These are phyloP conservation scores for Chalciporus chontae DNA, from an alignment of 768 basidiomycete species.

Conservation along the genomic window DNA sequence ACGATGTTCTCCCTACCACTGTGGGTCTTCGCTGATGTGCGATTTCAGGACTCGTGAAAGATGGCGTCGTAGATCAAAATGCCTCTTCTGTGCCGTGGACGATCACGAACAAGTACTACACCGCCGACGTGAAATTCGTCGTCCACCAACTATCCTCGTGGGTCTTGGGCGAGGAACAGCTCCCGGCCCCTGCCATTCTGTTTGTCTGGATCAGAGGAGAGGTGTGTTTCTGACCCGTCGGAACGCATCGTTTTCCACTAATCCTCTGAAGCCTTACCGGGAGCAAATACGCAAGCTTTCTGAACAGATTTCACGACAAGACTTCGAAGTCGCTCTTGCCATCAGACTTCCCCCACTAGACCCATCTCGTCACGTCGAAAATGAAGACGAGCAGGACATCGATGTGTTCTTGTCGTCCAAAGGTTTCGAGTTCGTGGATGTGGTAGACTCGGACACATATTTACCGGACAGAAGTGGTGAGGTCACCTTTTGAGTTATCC, in stretches of 20 bases:
- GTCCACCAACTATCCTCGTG: constrained; percentile 45
- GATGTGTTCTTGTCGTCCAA: constrained; percentile 65
- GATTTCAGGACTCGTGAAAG: constrained; percentile 21
- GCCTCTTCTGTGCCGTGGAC: constrained; percentile 57
- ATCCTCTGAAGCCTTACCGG: constrained; percentile 48
- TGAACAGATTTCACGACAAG: constrained; percentile 44
- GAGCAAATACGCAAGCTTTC: constrained; percentile 51
- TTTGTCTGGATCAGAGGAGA: constrained; percentile 69
- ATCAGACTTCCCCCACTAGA: constrained; percentile 44
- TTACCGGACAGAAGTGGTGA: constrained; percentile 17
- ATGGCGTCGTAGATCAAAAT: constrained; percentile 16
- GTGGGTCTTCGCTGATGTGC: constrained; percentile 15
- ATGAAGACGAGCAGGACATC: constrained; percentile 50
- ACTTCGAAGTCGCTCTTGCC: constrained; percentile 71
- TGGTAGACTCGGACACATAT: constrained; percentile 6
- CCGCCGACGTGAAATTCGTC: constrained; percentile 69
- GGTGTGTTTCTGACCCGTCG: constrained; percentile 38
- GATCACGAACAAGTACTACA: constrained; percentile 79
- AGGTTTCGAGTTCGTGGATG: constrained; percentile 77
- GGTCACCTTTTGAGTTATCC: not conserved
- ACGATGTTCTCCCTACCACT: constrained; percentile 6
- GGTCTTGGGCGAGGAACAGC: constrained; percentile 36
- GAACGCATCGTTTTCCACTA: not conserved
- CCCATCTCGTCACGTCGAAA: constrained; percentile 20
- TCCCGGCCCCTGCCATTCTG: constrained; percentile 59